Base-by-base conservation (phyloP, 2,329 filamentous ascomycete species). In the Gliomastix tumulicola region DNA sequence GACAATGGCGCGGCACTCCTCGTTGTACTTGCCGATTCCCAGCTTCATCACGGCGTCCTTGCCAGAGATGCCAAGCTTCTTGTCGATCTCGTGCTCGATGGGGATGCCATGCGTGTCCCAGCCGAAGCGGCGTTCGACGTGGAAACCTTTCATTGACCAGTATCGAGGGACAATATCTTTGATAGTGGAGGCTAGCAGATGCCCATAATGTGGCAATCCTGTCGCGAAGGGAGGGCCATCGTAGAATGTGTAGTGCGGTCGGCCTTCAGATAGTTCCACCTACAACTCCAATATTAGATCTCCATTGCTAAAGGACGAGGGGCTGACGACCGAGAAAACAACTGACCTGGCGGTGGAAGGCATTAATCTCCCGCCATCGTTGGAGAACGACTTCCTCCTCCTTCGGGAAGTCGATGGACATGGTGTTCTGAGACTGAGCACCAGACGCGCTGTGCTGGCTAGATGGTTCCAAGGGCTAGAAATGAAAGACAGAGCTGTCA, bases 81-180 rank as follows among this genome's bases (percentile, higher is more conserved):
- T 96, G 70, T 96, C 90, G 54, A 96, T 96, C 65, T 96, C 90
- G 59, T 94, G 87, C 66, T 97, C 90, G 48, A 97, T 92, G 13
- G 90, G 90, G 36, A 97, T 73, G 42, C 90, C 90, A 56, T 96
- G 90, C 3, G 89, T 82, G 42, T 96, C 90, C 90, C 90, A 96
- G 36, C 90, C 90, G 49, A 96, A 96, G 41, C 89, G 77, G 46
- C 90, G 78, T 67, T 92, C 87, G 36, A 96, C 89, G 66, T 94
- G 84, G 56, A 82, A 86, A 13, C 90, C 90, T 58, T 94, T 94
- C 89, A 95, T 95, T 35, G 88, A 88, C 88, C 89, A 96, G 62
- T 96, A 97, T 49, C 90, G 74, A 8, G 90, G 88, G 47, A 97
- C 94, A 42, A 95, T 92, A 60, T 96, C 90, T 63, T 97, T 96